Conservation (phyloP, 2,329 filamentous ascomycete species). For the Trichoderma koningiopsis region DNA sequence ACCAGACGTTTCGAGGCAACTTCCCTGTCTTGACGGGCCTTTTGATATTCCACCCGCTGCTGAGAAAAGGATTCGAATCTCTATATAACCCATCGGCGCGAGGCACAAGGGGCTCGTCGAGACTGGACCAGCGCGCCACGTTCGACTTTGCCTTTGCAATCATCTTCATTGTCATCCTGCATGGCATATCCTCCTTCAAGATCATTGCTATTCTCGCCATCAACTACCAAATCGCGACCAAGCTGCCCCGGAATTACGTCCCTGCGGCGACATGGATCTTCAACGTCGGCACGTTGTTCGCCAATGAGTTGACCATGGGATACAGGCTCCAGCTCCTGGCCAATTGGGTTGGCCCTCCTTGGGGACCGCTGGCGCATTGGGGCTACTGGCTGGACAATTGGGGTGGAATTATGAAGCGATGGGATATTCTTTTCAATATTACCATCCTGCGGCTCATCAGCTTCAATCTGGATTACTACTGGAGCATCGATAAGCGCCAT, state of each 20-base stretch:
- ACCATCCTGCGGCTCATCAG: conserved; percentile 90
- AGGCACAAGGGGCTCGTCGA: conserved; percentile 52
- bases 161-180: conserved; percentile 75
- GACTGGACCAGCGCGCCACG: conserved; percentile 68
- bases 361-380: conserved; percentile 56
- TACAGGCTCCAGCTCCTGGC: conserved; percentile 72
- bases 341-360: conserved; percentile 48
- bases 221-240: conserved; percentile 79
- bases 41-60: conserved; percentile 74
- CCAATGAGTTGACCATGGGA: conserved; percentile 81
- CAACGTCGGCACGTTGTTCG: conserved; percentile 82
- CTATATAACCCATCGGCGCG: conserved; percentile 44
- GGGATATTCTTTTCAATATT: conserved; percentile 98
- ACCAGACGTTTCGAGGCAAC: conserved; percentile 80
- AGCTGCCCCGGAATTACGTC: conserved; percentile 68
- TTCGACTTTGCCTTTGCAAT: conserved; percentile 85
- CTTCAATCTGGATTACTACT: conserved; percentile 97
- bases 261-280: conserved; percentile 84
- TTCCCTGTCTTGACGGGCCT: conserved; percentile 78
- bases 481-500: conserved; percentile 70
- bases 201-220: conserved; percentile 75
- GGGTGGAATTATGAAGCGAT: conserved; percentile 81
- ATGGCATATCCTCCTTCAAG: conserved; percentile 85
- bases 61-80: conserved; percentile 71
- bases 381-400: conserved; percentile 75